Conservation (phyloP, 2,329 filamentous ascomycete genomes). For the Fusarium chuoi region DNA sequence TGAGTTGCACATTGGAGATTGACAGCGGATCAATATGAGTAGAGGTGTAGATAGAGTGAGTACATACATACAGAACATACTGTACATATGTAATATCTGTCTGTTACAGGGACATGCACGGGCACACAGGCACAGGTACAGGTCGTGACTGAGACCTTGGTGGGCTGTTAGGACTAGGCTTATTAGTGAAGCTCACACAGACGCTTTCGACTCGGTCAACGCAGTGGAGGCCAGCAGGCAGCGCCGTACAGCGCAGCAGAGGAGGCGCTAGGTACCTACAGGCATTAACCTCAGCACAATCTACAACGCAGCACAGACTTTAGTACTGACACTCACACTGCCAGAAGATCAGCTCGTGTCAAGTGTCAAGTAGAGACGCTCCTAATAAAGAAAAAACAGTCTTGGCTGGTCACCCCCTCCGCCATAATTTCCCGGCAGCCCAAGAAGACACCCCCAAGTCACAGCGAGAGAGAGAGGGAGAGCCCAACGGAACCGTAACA, state of each 20-base stretch:
- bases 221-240: not conserved
- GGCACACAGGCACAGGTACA: conserved; percentile 26
- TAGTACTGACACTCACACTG: conserved; percentile 8
- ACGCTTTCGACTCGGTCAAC: conserved; percentile 17
- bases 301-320: conserved; percentile 3
- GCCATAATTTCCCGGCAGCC: conserved; percentile 45
- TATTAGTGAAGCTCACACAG: conserved; percentile 34
- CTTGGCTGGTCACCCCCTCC: conserved; percentile 40
- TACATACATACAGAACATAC: not conserved
- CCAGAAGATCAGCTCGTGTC: conserved; percentile 31
- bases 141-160: conserved; percentile 19
- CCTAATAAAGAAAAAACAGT: conserved; percentile 41
- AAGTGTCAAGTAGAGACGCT: conserved; percentile 26
- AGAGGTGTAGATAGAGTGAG: conserved; percentile 22
- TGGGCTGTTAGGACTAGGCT: conserved; percentile 23
- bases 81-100: not conserved
- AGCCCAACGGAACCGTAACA: conserved; percentile 17
- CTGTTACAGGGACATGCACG: conserved; percentile 31
- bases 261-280: not conserved
- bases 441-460: conserved; percentile 25
- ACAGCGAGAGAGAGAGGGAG: not conserved
- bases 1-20: conserved; percentile 33
- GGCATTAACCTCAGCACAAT: conserved; percentile 1
- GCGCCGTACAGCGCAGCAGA: not conserved
- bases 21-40: conserved; percentile 24